Evolutionary conservation across 495 filamentous ascomycete genomes (phyloP).

Genomic region (Xylaria cubensis): DNA sequence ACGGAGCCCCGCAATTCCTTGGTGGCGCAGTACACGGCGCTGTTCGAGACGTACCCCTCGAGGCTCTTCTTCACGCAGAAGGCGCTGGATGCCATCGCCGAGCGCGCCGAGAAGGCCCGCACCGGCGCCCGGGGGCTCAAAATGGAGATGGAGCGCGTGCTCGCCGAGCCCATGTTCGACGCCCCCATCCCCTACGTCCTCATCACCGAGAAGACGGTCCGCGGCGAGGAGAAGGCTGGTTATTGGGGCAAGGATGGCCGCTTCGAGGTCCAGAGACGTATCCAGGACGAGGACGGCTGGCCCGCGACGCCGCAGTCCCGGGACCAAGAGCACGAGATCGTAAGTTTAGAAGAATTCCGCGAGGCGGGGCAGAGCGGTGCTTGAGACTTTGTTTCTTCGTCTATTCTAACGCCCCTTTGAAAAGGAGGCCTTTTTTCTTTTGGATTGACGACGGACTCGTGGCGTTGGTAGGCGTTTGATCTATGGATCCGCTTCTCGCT

Average conservation of each 20-base stretch:
- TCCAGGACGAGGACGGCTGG: constrained; percentile 59
- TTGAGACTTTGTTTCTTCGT: constrained; percentile 28
- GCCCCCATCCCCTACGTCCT: constrained; percentile 71
- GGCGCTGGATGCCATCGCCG: constrained; percentile 80
- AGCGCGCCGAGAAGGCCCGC: constrained; percentile 72
- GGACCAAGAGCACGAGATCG: constrained; percentile 26
- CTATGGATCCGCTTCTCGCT: not conserved
- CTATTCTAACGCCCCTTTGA: not conserved
- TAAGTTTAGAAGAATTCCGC: constrained; percentile 46
- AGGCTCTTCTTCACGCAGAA: constrained; percentile 82
- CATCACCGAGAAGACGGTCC: constrained; percentile 76
- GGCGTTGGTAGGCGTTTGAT: not conserved
- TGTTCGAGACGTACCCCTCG: constrained; percentile 83
- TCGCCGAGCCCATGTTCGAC: constrained; percentile 92
- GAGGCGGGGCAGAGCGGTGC: constrained; percentile 55
- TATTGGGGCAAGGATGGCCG: constrained; percentile 60
- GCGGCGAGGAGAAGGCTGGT: constrained; percentile 61
- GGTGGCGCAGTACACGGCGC: constrained; percentile 80
- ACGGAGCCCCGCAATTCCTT: constrained; percentile 91
- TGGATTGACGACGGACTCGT: not conserved
- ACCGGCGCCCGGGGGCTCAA: constrained; percentile 88
- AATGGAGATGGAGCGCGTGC: constrained; percentile 85
- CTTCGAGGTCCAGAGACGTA: constrained; percentile 59
- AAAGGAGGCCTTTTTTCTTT: not conserved
- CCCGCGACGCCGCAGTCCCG: constrained; percentile 35